These are phyloP conservation scores for Penicillium manginii DNA, from an alignment of 495 filamentous ascomycete genomes.

Conservation along the genomic window DNA sequence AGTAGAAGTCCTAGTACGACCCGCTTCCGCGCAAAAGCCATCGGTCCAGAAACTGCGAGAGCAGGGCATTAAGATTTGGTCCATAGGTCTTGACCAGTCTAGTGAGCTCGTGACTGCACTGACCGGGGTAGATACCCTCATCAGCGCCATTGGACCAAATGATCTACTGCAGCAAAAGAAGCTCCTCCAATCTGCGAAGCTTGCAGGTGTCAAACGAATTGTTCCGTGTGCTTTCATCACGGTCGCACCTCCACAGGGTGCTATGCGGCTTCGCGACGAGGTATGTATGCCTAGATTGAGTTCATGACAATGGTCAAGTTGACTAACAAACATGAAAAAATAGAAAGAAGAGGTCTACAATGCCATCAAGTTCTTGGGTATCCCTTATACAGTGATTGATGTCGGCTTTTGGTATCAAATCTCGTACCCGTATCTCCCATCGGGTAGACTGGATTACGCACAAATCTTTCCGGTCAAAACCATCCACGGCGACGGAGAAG, in stretches of 20 bases:
- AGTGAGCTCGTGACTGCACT: neutral
- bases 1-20: neutral
- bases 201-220: neutral
- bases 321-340: neutral
- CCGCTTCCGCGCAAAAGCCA: neutral
- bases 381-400: conserved; percentile 54
- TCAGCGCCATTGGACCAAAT: neutral
- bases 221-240: conserved; percentile 1
- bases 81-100: neutral
- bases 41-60: neutral
- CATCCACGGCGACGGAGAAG: conserved; percentile 39
- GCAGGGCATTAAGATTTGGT: neutral
- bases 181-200: neutral
- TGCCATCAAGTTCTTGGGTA: conserved; percentile 10
- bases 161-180: neutral
- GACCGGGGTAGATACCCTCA: neutral
- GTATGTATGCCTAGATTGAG: neutral
- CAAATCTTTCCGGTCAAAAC: conserved; percentile 8
- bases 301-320: neutral
- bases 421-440: conserved; percentile 37
- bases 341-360: conserved; percentile 2
- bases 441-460: conserved; percentile 40
- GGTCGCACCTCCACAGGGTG: neutral
- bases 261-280: neutral
- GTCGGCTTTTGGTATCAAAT: conserved; percentile 51